Base-by-base conservation (phyloP, 306 rosid species). In the Boehmeria nivea region DNA sequence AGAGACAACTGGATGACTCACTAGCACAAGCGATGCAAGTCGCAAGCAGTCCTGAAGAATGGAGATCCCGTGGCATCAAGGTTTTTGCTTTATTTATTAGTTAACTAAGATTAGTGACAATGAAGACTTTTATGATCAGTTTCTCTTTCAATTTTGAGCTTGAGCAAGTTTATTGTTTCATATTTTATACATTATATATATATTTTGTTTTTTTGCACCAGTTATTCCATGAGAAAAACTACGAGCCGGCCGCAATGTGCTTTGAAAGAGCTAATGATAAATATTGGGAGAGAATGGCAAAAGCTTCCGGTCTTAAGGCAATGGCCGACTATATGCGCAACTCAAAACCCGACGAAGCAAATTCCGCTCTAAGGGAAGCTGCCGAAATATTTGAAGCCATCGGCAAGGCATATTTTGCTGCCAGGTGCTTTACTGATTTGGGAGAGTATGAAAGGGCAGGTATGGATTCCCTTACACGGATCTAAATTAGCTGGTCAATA, bases 61-160 rank as follows among this genome's bases (percentile, higher is more conserved):
- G 95, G 95, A 81, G 57, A 50, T 61, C 79, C 13, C 84, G 85
- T 18, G 95, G 95, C 64, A 71, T 73, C 36, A 83, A 87, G 95
- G 93, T 83, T 59, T 26, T n/a, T n/a, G n/a, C n/a, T n/a, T n/a
- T n/a, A n/a, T n/a, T n/a, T n/a, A n/a, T n/a, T n/a, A n/a, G n/a
- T n/a, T n/a, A n/a, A n/a, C n/a, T n/a, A n/a, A n/a, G n/a, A n/a
- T n/a, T n/a, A n/a, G n/a, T n/a, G n/a, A n/a, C n/a, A n/a, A n/a
- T n/a, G n/a, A n/a, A n/a, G n/a, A n/a, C n/a, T n/a, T n/a, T n/a
- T n/a, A n/a, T n/a, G n/a, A n/a, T n/a, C n/a, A n/a, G n/a, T n/a
- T n/a, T n/a, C n/a, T n/a, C n/a, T n/a, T n/a, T n/a, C n/a, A n/a
- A n/a, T n/a, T n/a, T n/a, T n/a, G n/a, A n/a, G n/a, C n/a, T n/a